phyloP scores from a whole-genome alignment of 129 eudicot species.

The Artemisia annua region DNA sequence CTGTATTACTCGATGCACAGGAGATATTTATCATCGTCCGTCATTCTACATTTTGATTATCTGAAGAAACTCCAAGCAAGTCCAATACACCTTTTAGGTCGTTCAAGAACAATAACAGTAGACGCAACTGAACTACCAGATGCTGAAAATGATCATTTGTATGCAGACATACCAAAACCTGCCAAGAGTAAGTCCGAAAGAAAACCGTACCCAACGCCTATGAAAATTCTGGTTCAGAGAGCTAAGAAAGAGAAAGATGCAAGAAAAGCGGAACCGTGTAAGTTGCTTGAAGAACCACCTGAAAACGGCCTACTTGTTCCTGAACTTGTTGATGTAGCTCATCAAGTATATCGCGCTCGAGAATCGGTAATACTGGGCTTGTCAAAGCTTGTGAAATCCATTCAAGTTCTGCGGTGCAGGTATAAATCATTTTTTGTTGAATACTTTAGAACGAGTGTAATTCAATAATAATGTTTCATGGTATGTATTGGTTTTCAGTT shows the following conservation, averaged over 20 bases:
- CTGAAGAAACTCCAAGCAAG: constrained; percentile 18
- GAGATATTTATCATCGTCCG: constrained; percentile 5
- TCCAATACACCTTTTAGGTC: constrained; percentile 13
- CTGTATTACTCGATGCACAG: constrained; percentile 36
- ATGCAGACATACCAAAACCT: constrained; percentile 51
- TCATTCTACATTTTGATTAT: constrained; percentile 5
- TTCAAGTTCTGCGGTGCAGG: constrained; percentile 64
- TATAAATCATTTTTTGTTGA: constrained; percentile 1
- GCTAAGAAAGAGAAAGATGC: constrained; percentile 61
- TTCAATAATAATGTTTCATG: neutral
- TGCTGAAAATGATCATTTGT: constrained; percentile 19
- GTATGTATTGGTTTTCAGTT: constrained; percentile 36
- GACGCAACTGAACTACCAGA: constrained; percentile 29
- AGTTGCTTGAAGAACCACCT: constrained; percentile 52
- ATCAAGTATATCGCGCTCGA: constrained; percentile 48
- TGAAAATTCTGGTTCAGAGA: constrained; percentile 54
- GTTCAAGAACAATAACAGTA: constrained; percentile 28
- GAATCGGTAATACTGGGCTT: constrained; percentile 46
- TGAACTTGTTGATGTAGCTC: constrained; percentile 52
- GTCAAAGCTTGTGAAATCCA: constrained; percentile 40
- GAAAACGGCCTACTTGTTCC: constrained; percentile 73
- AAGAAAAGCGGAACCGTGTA: constrained; percentile 53
- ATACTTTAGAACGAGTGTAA: neutral
- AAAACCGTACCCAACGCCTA: constrained; percentile 70
- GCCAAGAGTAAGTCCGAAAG: constrained; percentile 54